A percentile compares a stretch with the other conserved stretches of the same genome.
These are phyloP conservation scores for Smallanthus sonchifolius DNA, from an alignment of 129 eudicot species.

Conservation along the genomic window DNA sequence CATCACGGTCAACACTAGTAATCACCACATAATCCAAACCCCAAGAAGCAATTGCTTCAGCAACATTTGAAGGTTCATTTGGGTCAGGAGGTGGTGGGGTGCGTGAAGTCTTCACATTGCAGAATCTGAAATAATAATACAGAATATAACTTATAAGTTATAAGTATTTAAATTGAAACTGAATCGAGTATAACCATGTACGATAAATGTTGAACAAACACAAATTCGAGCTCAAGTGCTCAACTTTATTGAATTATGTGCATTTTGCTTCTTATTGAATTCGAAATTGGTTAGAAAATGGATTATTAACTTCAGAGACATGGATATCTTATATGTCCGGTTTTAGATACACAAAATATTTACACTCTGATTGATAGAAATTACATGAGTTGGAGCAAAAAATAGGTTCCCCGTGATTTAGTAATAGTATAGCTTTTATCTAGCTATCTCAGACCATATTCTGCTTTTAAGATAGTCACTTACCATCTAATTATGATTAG, in stretches of 20 bases:
- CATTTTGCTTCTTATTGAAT: neutral
- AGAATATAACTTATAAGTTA: neutral
- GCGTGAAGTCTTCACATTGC: conserved; percentile 94
- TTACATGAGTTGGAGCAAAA: neutral
- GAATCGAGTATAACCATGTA: neutral
- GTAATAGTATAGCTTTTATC: neutral
- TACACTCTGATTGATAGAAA: no score
- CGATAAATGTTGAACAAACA: neutral
- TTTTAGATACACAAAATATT: neutral
- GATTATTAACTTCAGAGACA: neutral
- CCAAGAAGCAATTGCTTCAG: conserved; percentile 98
- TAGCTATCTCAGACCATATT: neutral
- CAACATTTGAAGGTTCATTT: conserved; percentile 89
- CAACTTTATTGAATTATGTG: neutral
- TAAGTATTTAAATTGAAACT: neutral
- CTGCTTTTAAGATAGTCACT: neutral
- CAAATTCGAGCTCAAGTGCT: neutral
- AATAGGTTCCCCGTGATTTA: neutral
- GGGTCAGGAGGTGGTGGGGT: conserved; percentile 99
- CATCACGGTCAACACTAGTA: conserved; percentile 97
- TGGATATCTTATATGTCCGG: neutral
- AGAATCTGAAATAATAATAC: conserved; percentile 52
- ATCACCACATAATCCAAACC: conserved; percentile 96
- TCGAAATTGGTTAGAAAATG: neutral
- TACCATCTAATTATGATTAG: neutral